These are phyloP conservation scores for Candida awuae DNA, from an alignment of 805 yeast genomes.

Conservation along the genomic window DNA sequence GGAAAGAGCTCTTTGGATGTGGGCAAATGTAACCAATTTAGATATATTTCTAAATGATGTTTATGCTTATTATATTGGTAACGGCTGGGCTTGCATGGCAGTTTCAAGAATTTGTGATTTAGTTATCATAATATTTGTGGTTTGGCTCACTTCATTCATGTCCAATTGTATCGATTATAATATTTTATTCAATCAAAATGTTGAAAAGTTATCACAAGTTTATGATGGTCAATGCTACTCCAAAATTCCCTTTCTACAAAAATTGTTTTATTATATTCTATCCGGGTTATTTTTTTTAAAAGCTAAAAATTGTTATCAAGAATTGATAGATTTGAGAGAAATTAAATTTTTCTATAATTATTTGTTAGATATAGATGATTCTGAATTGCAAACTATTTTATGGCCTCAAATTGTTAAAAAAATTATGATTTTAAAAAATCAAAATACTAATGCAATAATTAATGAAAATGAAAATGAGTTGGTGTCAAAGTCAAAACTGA, in stretches of 20 bases:
- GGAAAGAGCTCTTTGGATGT: constrained; percentile 84
- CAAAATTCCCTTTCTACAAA: constrained; percentile 39
- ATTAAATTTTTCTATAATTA: constrained; percentile 69
- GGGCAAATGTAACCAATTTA: constrained; percentile 93
- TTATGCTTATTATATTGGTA: constrained; percentile 76
- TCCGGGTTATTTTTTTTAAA: constrained; percentile 45
- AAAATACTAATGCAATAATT: constrained; percentile 73
- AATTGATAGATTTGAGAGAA: constrained; percentile 60
- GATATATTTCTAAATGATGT: constrained; percentile 80
- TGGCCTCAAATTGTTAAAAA: constrained; percentile 84
- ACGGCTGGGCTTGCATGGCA: constrained; percentile 76
- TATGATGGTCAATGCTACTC: constrained; percentile 41
- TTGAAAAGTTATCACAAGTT: constrained; percentile 36
- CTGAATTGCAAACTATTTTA: constrained; percentile 84
- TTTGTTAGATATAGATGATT: constrained; percentile 62
- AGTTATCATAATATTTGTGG: constrained; percentile 68
- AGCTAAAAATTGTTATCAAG: constrained; percentile 47
- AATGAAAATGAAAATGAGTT: constrained; percentile 38
- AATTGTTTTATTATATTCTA: constrained; percentile 57
- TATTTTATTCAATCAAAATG: constrained; percentile 21
- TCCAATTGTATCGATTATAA: constrained; percentile 71
- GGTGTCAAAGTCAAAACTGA: constrained; percentile 65
- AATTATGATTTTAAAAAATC: constrained; percentile 66
- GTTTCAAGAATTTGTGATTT: constrained; percentile 59
- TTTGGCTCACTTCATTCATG: constrained; percentile 69